Percentiles rank a stretch among this genome's conserved stretches.
phyloP scores from a whole-genome alignment of 2,329 filamentous ascomycete genomes.

The Iodosphaeria phyllophila region DNA sequence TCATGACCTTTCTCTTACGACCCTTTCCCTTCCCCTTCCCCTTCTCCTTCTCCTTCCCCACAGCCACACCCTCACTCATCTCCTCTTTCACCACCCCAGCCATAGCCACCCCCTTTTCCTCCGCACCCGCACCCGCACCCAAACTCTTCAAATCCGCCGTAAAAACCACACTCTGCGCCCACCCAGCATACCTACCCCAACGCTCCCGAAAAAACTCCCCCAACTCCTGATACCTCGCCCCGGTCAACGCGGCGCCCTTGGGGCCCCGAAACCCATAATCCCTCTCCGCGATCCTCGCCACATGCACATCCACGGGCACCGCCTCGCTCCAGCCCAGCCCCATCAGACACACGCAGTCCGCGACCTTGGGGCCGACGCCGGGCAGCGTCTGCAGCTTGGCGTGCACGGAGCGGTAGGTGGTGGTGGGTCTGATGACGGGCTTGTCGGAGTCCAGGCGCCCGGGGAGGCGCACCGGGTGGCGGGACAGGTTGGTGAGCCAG shows the following conservation, averaged over 20 bases:
- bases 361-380: constrained; percentile 90
- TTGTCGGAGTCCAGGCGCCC: too few species aligned
- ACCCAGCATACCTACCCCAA: constrained; percentile 88
- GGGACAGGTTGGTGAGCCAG: constrained; percentile 66
- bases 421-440: too few species aligned
- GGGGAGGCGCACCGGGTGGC: too few species aligned
- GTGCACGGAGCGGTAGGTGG: constrained; percentile 64
- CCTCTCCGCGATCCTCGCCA: constrained; percentile 94
- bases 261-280: constrained; percentile 84
- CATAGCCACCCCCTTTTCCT: too few species aligned
- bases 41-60: too few species aligned
- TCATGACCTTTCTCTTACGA: too few species aligned
- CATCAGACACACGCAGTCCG: constrained; percentile 93
- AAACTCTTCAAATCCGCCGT: constrained; percentile 78
- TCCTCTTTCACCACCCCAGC: too few species aligned
- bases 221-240: constrained; percentile 74
- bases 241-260: constrained; percentile 72
- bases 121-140: too few species aligned
- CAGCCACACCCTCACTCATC: too few species aligned
- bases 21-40: too few species aligned
- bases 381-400: constrained; percentile 59
- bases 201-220: constrained; percentile 75
- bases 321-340: constrained; percentile 90
- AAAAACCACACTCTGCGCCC: constrained; percentile 95
- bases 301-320: constrained; percentile 92